A percentile compares a stretch with the other conserved stretches of the same genome.
These are phyloP conservation scores for Rhododendron simsii DNA, from an alignment of 148 eudicot genomes.

Conservation along the genomic window DNA sequence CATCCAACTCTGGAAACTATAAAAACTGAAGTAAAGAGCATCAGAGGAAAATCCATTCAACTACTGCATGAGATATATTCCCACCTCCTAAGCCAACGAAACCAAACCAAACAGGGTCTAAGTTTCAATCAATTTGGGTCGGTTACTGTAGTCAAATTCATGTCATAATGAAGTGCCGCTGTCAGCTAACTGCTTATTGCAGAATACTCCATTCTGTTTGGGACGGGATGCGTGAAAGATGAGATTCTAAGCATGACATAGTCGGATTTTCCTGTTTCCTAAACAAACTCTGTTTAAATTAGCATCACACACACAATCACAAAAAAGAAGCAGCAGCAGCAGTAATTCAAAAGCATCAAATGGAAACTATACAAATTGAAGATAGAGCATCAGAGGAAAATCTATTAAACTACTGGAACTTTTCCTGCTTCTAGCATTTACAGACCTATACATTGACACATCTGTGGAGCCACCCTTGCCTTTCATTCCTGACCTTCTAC, in stretches of 20 bases:
- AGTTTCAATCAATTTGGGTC: background rate
- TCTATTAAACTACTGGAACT: background rate
- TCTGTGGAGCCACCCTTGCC: background rate
- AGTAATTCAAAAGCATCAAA: background rate
- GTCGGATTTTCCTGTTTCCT: too few species aligned
- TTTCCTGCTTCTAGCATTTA: conserved; percentile 9
- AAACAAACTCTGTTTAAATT: too few species aligned
- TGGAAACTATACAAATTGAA: background rate
- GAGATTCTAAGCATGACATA: too few species aligned
- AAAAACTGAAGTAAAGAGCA: background rate
- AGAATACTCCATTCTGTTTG: too few species aligned
- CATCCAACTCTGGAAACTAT: background rate
- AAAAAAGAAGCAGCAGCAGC: background rate
- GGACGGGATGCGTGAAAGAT: too few species aligned
- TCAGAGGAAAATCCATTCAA: background rate
- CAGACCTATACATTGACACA: conserved; percentile 1
- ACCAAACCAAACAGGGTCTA: background rate
- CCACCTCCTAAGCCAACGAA: background rate
- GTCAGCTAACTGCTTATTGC: background rate
- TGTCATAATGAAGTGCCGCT: background rate
- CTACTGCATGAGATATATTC: background rate
- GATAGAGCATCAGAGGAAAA: background rate
- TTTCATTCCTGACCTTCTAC: background rate
- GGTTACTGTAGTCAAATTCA: background rate
- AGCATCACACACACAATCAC: too few species aligned